Percentiles rank a stretch among this genome's conserved stretches.
Evolutionary conservation across 2,329 filamentous ascomycete species (phyloP).

Genomic region (Penicillium sp.): DNA sequence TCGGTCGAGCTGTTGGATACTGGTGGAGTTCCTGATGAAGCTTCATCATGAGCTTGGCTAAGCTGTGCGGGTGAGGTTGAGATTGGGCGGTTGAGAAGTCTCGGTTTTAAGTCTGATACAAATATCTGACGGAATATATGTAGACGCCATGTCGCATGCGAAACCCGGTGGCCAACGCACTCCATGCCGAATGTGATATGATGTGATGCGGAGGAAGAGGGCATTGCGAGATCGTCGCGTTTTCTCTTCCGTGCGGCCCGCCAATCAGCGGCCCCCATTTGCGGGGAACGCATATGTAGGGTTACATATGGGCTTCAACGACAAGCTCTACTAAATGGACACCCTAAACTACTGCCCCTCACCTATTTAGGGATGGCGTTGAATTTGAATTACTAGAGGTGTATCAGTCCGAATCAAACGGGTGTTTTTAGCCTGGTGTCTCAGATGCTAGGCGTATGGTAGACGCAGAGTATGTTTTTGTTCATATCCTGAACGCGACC

Average conservation of each 20-base stretch:
- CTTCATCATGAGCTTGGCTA: constrained; percentile 5
- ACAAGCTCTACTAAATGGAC: too few species aligned
- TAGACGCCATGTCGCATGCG: constrained; percentile 40
- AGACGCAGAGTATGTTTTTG: too few species aligned
- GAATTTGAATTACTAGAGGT: too few species aligned
- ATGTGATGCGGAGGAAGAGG: constrained; percentile 7
- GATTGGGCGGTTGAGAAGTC: constrained; percentile 12
- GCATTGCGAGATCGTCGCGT: constrained; percentile 8
- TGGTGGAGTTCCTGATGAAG: background rate
- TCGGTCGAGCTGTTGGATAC: background rate
- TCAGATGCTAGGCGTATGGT: too few species aligned
- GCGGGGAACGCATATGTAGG: constrained; percentile 16
- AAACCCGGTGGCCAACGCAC: constrained; percentile 26
- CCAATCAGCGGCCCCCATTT: constrained; percentile 25
- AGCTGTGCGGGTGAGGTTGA: constrained; percentile 14
- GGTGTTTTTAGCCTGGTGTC: too few species aligned
- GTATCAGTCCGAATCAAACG: too few species aligned
- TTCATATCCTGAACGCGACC: too few species aligned
- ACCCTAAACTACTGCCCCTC: too few species aligned
- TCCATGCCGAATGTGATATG: constrained; percentile 28
- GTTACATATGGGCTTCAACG: too few species aligned
- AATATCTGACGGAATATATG: constrained; percentile 29
- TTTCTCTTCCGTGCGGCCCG: constrained; percentile 4
- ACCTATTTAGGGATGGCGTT: too few species aligned
- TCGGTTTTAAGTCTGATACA: background rate